phyloP scores from a whole-genome alignment of 805 yeast species.

The Candida germanica region DNA sequence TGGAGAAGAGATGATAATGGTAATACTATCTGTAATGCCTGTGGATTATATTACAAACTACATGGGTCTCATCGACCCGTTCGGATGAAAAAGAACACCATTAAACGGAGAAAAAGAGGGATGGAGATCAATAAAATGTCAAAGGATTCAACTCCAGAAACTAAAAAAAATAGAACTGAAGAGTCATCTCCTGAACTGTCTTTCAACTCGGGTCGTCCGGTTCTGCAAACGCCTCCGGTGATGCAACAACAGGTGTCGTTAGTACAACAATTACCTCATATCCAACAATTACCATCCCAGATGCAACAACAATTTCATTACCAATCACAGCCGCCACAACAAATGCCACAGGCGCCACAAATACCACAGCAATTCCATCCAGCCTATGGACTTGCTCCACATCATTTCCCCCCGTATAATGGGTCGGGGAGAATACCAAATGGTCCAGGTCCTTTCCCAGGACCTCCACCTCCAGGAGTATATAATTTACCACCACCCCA shows the following conservation, averaged over 20 bases:
- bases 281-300: background rate
- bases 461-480: conserved; percentile 32
- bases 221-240: no score
- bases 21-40: conserved; percentile 83
- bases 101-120: conserved; percentile 67
- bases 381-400: conserved; percentile 10
- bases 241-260: background rate
- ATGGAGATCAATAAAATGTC: conserved; percentile 10
- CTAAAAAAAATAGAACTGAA: background rate
- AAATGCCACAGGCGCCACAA: background rate
- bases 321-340: background rate
- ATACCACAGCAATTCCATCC: background rate
- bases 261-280: background rate
- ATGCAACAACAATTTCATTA: conserved; percentile 2
- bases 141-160: background rate
- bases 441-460: conserved; percentile 43
- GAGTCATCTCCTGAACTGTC: background rate
- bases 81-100: conserved; percentile 66
- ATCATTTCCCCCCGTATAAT: conserved; percentile 29
- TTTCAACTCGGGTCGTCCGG: conserved; percentile 3
- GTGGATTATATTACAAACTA: conserved; percentile 73
- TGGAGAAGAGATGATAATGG: conserved; percentile 85
- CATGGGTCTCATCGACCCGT: conserved; percentile 79
- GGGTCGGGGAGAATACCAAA: conserved; percentile 36
- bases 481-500: conserved; percentile 7